Evolutionary conservation across 2,329 filamentous ascomycete species (phyloP), one percentile per base, ranked within the genome.

Genomic region (Colletotrichum higginsianum): DNA sequence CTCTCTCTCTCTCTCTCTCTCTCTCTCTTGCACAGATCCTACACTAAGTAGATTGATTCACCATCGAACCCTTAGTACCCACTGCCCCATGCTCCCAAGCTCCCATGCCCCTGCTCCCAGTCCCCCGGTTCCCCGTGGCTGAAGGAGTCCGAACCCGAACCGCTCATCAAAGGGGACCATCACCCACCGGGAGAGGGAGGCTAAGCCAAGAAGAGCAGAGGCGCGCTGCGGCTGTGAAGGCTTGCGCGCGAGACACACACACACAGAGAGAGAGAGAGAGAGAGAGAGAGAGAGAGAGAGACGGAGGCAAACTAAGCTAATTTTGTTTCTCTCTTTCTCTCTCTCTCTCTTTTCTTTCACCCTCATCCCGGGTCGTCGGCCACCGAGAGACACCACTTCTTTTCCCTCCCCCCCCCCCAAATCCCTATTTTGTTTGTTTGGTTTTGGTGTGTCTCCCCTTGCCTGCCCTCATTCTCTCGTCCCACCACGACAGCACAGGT

Each of bases 191-290:
- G 26, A 30, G 26, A 30, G 26, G 1, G 4, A 4, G 38, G 47
- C 60, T 62, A 62, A 16, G 60, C 60, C 35, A 40, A 62, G 60
- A 62, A 62, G 60, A 52, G 60, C 21, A 50, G 30, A 52, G 21
- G 60, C 35, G 60, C 60, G 60, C 60, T 62, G 60, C 60, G 60
- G 60, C 60, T 62, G 60, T 62, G 60, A 50, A 47, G 18, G 53
- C 16, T 15, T 9, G 23, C 26, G 42, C 18, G 44, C 58, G 30
- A 8, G 30, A 50, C 21, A 15, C n/a, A n/a, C n/a, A n/a, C n/a
- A n/a, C n/a, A n/a, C n/a, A n/a, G n/a, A n/a, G n/a, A n/a, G 44
- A 61, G 12, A 40, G 1, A 21, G 35, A 60, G 5, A 30, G 26
- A 30, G 5, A 30, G 26, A 30, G 5, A 30, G 26, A 26, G 26